Evolutionary conservation across 768 basidiomycete genomes (phyloP).

Genomic region (Lentinula raphanica): DNA sequence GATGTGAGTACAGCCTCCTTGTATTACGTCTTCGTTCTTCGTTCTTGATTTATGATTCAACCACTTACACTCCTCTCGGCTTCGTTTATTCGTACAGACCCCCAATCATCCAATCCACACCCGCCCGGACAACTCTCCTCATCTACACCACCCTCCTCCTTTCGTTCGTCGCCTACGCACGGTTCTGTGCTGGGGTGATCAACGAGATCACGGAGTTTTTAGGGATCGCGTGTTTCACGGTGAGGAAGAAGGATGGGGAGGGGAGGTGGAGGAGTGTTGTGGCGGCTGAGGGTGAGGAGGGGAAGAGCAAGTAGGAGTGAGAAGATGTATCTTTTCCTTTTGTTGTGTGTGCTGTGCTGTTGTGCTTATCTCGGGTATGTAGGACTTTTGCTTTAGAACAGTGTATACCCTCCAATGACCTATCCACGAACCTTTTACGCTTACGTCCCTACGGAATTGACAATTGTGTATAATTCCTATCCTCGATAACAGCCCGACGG

Average conservation of each 20-base stretch:
- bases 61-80: neutral
- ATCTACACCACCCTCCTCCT: constrained; percentile 66
- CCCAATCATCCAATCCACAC: constrained; percentile 71
- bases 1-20: constrained; percentile 40
- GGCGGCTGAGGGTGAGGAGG: constrained; percentile 7
- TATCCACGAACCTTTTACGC: no score
- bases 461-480: no score
- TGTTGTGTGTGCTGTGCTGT: no score
- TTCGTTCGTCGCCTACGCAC: constrained; percentile 64
- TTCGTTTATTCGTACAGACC: constrained; percentile 29
- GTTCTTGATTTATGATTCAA: no score
- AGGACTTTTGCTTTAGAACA: no score
- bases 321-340: no score
- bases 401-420: no score
- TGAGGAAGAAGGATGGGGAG: constrained; percentile 72
- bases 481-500: no score
- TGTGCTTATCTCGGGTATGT: no score
- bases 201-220: constrained; percentile 84
- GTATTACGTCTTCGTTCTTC: neutral
- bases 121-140: constrained; percentile 58
- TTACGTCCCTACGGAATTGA: no score
- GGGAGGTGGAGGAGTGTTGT: constrained; percentile 52
- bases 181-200: constrained; percentile 82
- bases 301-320: neutral
- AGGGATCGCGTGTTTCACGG: constrained; percentile 93